phyloP scores from a whole-genome alignment of 768 basidiomycete genomes.

The Cubamyces sp. region DNA sequence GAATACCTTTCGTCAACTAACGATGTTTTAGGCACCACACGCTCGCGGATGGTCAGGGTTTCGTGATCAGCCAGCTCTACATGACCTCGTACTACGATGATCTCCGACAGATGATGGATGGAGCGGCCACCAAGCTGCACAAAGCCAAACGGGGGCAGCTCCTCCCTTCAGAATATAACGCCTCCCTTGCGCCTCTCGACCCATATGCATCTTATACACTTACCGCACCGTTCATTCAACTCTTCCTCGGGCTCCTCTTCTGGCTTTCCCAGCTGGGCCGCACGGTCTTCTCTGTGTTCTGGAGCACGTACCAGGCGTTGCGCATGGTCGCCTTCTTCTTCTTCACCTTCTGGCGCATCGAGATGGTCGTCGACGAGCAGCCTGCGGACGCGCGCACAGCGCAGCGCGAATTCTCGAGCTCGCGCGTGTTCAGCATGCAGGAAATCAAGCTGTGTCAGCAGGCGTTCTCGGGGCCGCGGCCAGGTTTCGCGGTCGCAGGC shows the following conservation, averaged over 20 bases:
- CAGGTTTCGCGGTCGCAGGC: slow-evolving; percentile 24
- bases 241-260: slow-evolving; percentile 24
- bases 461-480: slow-evolving; percentile 29
- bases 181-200: slow-evolving; percentile 24
- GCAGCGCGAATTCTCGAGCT: slow-evolving; percentile 27
- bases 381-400: slow-evolving; percentile 8
- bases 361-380: slow-evolving; percentile 29
- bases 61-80: slow-evolving; percentile 32
- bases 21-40: slow-evolving; percentile 27
- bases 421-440: slow-evolving; percentile 26
- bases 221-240: slow-evolving; percentile 22
- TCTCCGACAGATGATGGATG: slow-evolving; percentile 24
- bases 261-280: slow-evolving; percentile 20
- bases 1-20: not conserved
- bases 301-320: slow-evolving; percentile 27
- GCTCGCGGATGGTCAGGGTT: slow-evolving; percentile 32
- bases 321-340: slow-evolving; percentile 20
- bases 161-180: slow-evolving; percentile 27
- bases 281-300: slow-evolving; percentile 14
- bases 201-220: slow-evolving; percentile 13
- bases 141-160: slow-evolving; percentile 23
- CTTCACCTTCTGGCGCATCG: slow-evolving; percentile 31
- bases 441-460: slow-evolving; percentile 30
- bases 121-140: slow-evolving; percentile 6
- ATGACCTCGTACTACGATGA: slow-evolving; percentile 31